Base-by-base conservation (phyloP, 257 asterid species). In the Catharanthus roseus region DNA sequence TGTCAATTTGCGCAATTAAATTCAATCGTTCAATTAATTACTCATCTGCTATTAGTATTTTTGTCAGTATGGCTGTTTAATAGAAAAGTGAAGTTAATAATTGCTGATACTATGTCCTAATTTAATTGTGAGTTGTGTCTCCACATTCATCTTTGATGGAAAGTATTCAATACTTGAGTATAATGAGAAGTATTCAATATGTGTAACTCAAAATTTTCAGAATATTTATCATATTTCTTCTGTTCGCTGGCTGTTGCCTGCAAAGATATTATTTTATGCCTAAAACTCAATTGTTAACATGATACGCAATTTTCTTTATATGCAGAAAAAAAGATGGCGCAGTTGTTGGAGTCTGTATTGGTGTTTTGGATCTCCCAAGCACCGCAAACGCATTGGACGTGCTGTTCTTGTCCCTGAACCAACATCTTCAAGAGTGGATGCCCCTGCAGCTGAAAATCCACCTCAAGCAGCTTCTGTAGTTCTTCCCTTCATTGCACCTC, bases 291-390 rank as follows among this genome's bases (percentile, higher is more conserved):
- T 23, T 13, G 23, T 67, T 67, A 28, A 45, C 36, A 26, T 39
- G 36, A 44, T 47, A 24, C 28, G 29, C 16, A 44, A 10, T 31
- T 34, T 62, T 74, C 19, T 15, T 39, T 26, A 1, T 31, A 33
- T 80, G 72, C 91, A 93, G 97, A 93, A 89, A 85, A 78, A 88
- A 77, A 82, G 95, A 78, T 93, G 96, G 98, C 84, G 90, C 77
- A 71, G 90, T 84, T 87, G 86, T 78, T 90, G 83, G 90, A 84
- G 96, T 80, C 79, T 86, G 68, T 84, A 83, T 80, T 86, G 90
- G 92, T 93, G 98, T 83, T 90, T 89, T 63, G 92, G 97, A 58
- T 81, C 86, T 18, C 82, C 78, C 65, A 93, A 87, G 72, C 85
- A 76, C 70, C 87, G 79, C 62, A 79, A 81, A 67, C 85, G 98